phyloP scores from a whole-genome alignment of 257 asterid genomes.

The Ligustrum vulgare region DNA sequence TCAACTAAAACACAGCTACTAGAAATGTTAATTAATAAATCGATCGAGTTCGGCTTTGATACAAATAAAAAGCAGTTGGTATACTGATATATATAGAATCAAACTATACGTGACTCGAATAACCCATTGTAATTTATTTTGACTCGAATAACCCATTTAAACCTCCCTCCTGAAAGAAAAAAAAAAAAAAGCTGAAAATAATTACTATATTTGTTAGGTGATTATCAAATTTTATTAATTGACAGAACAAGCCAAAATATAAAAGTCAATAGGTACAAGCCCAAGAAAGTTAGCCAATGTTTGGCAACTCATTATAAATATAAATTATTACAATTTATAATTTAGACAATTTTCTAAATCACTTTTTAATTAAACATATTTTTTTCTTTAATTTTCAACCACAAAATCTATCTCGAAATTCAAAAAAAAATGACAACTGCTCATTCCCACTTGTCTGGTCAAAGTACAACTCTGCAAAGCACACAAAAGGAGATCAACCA shows the following conservation, averaged over 20 bases:
- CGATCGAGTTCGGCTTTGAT: neutral
- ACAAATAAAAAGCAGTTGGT: no score
- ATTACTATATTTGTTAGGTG: neutral
- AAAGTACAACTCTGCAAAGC: conserved; percentile 22
- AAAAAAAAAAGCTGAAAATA: no score
- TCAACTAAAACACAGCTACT: neutral
- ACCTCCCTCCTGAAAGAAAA: neutral
- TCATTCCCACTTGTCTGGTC: conserved; percentile 18
- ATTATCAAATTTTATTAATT: neutral
- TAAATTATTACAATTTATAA: no score
- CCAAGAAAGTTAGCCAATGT: no score
- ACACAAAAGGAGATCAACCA: neutral
- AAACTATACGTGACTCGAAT: neutral
- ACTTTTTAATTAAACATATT: no score
- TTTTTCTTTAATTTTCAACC: no score
- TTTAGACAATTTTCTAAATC: no score
- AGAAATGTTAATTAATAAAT: neutral
- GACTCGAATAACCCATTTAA: neutral
- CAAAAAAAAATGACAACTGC: no score
- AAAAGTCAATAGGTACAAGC: conserved; percentile 29
- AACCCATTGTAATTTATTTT: no score
- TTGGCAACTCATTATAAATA: no score
- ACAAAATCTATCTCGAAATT: no score
- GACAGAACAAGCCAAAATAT: conserved; percentile 14
- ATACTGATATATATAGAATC: neutral